Conservation (phyloP, 2,329 filamentous ascomycete genomes). For the Magnaporthales sp. region DNA sequence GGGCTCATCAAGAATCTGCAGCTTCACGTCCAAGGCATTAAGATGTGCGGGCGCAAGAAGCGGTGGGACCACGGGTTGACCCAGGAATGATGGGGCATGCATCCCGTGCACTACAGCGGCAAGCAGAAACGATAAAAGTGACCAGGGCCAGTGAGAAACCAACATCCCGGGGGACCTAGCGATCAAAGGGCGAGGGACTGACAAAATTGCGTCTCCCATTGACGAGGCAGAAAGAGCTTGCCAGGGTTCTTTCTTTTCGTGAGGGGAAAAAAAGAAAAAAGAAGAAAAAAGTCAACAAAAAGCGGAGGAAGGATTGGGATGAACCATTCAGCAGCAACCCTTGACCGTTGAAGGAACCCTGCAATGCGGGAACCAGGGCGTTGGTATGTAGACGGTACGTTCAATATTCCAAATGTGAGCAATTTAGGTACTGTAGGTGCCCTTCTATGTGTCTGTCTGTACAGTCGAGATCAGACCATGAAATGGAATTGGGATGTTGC, state of each 20-base stretch:
- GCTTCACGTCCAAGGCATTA: background rate
- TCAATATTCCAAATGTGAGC: background rate
- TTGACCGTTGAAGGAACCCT: background rate
- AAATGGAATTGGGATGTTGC: background rate
- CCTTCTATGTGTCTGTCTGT: background rate
- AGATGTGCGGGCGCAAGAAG: background rate
- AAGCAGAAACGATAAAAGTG: background rate
- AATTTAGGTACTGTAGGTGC: background rate
- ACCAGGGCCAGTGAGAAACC: background rate
- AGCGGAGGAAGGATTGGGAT: background rate
- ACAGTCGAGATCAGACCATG: background rate
- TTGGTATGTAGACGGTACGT: background rate
- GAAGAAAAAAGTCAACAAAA: background rate
- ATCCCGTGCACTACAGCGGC: background rate
- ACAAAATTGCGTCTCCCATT: background rate
- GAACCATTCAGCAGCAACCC: background rate
- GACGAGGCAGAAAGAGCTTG: background rate
- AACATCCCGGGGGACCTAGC: background rate
- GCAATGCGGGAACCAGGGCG: background rate
- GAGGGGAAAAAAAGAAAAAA: too few relatives aligned
- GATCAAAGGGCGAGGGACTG: background rate
- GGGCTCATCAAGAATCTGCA: background rate
- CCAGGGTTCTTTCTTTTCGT: background rate
- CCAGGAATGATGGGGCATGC: background rate
- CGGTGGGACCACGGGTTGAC: background rate